Base-by-base conservation (phyloP, 1,284 basidiomycete species). In the Rugosomyces carneus region DNA sequence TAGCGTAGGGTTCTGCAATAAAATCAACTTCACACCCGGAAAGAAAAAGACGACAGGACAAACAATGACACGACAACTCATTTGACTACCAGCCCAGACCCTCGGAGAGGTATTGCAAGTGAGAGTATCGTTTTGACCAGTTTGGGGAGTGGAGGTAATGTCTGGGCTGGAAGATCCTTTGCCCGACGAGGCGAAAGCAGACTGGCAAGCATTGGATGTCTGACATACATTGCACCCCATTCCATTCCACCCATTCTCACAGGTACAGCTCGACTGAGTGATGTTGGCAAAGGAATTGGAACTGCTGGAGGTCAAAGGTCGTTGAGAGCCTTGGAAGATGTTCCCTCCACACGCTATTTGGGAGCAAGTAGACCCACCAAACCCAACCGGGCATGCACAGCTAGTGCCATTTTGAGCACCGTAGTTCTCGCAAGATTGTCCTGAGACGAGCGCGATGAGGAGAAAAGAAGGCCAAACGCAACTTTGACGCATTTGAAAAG, bases 171-270 rank as follows among this genome's bases (percentile, higher is more conserved):
- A 62, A 18, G 66, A 48, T 19, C 65, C 64, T 10, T 64, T 66
- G 13, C 60, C 68, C 13, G 71, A 66, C 11, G 70, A 61, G 32
- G 69, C 58, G 56, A 72, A 81, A 0, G 69, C 84, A 23, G 57
- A 61, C 58, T 83, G 80, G 57, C 85, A 89, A 0, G 81, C 80
- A 49, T 65, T 71, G 0, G 78, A 61, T 13, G 65, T 75, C 53
- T 75, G 71, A 57, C 86, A 89, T 24, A 87, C 81, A 51, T 90
- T 89, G 64, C 90, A 93, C 0, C 78, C 84, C 0, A 75, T 74
- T 2, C 90, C 90, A 0, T 69, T 70, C 89, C 89, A 93, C 0
- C 84, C 89, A 42, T 60, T 58, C 48, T 78, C 65, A 60, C 90
- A 93, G 0, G 71, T 64, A 57, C 90, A 93, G 2, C 64, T 67